Conservation (phyloP, 495 filamentous ascomycete genomes). For the Schizothecium vesticola region DNA sequence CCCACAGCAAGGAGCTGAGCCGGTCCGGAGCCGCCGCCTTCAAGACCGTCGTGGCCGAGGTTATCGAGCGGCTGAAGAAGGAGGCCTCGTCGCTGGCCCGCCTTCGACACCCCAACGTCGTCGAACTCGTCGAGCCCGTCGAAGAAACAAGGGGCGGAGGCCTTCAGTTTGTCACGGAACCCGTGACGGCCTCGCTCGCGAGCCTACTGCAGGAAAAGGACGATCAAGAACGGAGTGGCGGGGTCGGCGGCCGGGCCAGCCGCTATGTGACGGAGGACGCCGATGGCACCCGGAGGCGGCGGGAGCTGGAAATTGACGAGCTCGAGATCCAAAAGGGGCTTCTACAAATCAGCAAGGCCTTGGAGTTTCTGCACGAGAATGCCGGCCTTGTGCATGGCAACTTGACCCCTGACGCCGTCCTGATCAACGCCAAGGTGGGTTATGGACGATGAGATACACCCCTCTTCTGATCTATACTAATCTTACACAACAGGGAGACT, state of each 20-base stretch:
- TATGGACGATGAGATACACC: background rate
- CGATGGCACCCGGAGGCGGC: slow-evolving; percentile 63
- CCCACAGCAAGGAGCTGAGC: slow-evolving; percentile 53
- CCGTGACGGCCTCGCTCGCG: slow-evolving; percentile 80
- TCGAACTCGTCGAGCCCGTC: slow-evolving; percentile 91
- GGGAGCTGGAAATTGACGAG: slow-evolving; percentile 93
- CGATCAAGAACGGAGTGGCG: slow-evolving; percentile 67
- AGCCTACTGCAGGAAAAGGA: slow-evolving; percentile 83
- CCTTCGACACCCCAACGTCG: slow-evolving; percentile 81
- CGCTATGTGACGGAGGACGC: slow-evolving; percentile 79
- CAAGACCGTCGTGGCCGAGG: slow-evolving; percentile 79
- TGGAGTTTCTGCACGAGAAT: slow-evolving; percentile 96
- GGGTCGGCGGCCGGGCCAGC: slow-evolving; percentile 61
- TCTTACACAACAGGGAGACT: slow-evolving; percentile 63
- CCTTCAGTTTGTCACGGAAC: slow-evolving; percentile 92
- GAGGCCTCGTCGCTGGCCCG: slow-evolving; percentile 83
- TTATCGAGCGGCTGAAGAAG: slow-evolving; percentile 82
- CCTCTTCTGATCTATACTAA: slow-evolving; percentile 2
- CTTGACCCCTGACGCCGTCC: slow-evolving; percentile 89
- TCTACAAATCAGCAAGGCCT: slow-evolving; percentile 84
- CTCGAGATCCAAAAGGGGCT: slow-evolving; percentile 95
- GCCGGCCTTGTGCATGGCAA: slow-evolving; percentile 91
- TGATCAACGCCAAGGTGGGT: slow-evolving; percentile 83
- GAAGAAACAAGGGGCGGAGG: slow-evolving; percentile 89
- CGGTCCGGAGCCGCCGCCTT: slow-evolving; percentile 54